Percentiles rank a stretch among this genome's conserved stretches.
Evolutionary conservation across 1,139 yeast species (phyloP).

Genomic region (Geotrichum phurueaensis): DNA sequence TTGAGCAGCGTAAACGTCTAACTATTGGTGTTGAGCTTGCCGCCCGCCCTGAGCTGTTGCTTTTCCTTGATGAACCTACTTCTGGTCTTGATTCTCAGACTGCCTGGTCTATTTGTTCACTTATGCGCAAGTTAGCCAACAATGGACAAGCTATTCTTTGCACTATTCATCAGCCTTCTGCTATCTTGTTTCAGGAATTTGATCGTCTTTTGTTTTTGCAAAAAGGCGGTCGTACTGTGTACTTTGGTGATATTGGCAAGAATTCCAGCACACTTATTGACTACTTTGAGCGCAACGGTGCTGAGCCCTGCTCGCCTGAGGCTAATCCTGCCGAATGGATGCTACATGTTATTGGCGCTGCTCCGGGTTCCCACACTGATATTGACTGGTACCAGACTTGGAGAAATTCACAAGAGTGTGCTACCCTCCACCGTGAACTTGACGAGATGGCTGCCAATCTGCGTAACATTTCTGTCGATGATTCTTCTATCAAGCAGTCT

Average conservation of each 20-base stretch:
- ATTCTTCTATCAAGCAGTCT: conserved; percentile 15
- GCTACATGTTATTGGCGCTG: conserved; percentile 74
- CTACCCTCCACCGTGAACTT: conserved; percentile 36
- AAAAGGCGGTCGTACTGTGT: conserved; percentile 71
- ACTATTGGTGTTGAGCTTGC: conserved; percentile 84
- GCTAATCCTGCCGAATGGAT: conserved; percentile 85
- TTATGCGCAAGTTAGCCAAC: conserved; percentile 67
- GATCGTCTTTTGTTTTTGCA: conserved; percentile 69
- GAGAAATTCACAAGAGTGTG: conserved; percentile 53
- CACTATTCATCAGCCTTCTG: conserved; percentile 82
- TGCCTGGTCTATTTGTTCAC: conserved; percentile 78
- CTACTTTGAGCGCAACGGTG: conserved; percentile 67
- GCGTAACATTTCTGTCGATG: conserved; percentile 17
- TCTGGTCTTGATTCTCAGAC: conserved; percentile 91
- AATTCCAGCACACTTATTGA: conserved; percentile 54
- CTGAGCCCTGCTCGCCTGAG: conserved; percentile 55
- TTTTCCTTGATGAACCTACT: conserved; percentile 88
- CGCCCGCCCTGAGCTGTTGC: conserved; percentile 74
- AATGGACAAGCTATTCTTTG: conserved; percentile 80
- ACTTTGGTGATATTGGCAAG: conserved; percentile 72
- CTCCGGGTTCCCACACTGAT: conserved; percentile 65
- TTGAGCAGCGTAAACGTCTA: conserved; percentile 79
- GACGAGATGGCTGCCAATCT: conserved; percentile 25
- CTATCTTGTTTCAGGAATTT: conserved; percentile 67
- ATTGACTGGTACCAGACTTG: conserved; percentile 64